These are phyloP conservation scores for Priceomyces carsonii DNA, from an alignment of 805 yeast species.

Conservation along the genomic window DNA sequence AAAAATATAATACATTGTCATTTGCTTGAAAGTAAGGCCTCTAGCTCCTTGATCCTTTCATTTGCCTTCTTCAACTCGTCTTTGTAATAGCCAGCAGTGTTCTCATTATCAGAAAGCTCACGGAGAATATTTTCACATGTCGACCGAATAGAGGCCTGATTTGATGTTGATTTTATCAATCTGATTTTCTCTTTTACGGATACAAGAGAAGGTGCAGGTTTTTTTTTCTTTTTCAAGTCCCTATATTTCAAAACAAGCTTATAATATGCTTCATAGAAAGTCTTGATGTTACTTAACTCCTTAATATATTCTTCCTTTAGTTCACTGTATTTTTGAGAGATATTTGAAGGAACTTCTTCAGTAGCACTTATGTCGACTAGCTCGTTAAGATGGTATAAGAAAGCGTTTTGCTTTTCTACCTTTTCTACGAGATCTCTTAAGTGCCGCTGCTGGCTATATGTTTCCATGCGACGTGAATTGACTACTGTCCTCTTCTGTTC, in stretches of 20 bases:
- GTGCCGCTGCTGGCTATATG: too few species aligned
- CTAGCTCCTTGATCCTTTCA: slow-evolving; percentile 19
- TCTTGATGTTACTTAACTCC: slow-evolving; percentile 27
- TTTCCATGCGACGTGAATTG: background rate
- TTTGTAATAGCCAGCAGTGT: slow-evolving; percentile 15
- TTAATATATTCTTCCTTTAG: slow-evolving; percentile 26
- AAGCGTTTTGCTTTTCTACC: slow-evolving; percentile 15
- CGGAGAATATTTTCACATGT: slow-evolving; percentile 22
- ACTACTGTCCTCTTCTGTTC: slow-evolving; percentile 9
- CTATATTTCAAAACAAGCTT: slow-evolving; percentile 29
- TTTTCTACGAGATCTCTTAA: slow-evolving; percentile 9
- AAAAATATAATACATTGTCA: too few species aligned
- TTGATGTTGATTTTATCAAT: slow-evolving; percentile 21
- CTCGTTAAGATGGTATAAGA: slow-evolving; percentile 22
- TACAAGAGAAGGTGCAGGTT: slow-evolving; percentile 6
- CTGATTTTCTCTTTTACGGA: slow-evolving; percentile 18
- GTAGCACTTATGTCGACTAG: slow-evolving; percentile 18
- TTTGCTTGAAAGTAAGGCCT: too few species aligned
- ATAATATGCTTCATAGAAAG: slow-evolving; percentile 31
- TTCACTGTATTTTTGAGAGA: slow-evolving; percentile 16
- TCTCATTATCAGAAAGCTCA: slow-evolving; percentile 16
- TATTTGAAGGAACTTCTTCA: slow-evolving; percentile 10
- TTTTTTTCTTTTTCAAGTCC: slow-evolving; percentile 16
- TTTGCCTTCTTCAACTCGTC: slow-evolving; percentile 26
- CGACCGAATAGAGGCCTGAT: slow-evolving; percentile 18